Evolutionary conservation across 2,329 filamentous ascomycete genomes (phyloP).

Genomic region (Fusarium staphyleae): DNA sequence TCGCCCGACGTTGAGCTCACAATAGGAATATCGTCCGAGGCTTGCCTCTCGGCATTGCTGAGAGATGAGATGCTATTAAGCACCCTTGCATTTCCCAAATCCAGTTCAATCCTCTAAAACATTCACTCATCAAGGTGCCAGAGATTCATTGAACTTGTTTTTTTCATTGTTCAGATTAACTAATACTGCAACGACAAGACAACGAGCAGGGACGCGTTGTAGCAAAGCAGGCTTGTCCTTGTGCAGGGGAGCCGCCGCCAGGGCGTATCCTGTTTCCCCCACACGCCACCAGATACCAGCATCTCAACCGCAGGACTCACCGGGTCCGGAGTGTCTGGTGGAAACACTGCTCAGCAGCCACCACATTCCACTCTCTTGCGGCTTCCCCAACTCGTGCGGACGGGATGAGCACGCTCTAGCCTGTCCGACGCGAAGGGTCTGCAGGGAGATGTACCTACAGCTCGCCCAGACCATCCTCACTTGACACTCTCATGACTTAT

Average conservation of each 20-base stretch:
- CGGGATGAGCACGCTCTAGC: constrained; percentile 23
- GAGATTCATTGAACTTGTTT: constrained; percentile 35
- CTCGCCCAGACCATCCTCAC: constrained; percentile 32
- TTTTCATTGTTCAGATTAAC: constrained; percentile 50
- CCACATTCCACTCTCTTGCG: constrained; percentile 26
- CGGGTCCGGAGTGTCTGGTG: constrained; percentile 28
- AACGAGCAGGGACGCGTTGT: constrained; percentile 49
- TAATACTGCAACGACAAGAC: constrained; percentile 52
- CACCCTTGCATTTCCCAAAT: background rate
- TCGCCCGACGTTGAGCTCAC: too few species aligned
- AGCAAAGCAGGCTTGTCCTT: constrained; percentile 48
- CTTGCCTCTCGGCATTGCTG: too few species aligned
- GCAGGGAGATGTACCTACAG: constrained; percentile 43
- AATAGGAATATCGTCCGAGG: too few species aligned
- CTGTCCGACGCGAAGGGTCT: constrained; percentile 21
- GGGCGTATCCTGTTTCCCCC: constrained; percentile 39
- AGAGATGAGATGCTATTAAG: too few species aligned
- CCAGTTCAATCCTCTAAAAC: background rate
- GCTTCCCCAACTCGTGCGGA: constrained; percentile 16
- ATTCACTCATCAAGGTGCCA: background rate
- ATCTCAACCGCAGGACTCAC: constrained; percentile 41
- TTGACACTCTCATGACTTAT: constrained; percentile 12
- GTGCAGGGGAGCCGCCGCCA: constrained; percentile 42
- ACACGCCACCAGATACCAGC: constrained; percentile 46
- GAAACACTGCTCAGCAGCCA: constrained; percentile 34